phyloP scores from a whole-genome alignment of 768 basidiomycete genomes.

The Pholiota microspora region DNA sequence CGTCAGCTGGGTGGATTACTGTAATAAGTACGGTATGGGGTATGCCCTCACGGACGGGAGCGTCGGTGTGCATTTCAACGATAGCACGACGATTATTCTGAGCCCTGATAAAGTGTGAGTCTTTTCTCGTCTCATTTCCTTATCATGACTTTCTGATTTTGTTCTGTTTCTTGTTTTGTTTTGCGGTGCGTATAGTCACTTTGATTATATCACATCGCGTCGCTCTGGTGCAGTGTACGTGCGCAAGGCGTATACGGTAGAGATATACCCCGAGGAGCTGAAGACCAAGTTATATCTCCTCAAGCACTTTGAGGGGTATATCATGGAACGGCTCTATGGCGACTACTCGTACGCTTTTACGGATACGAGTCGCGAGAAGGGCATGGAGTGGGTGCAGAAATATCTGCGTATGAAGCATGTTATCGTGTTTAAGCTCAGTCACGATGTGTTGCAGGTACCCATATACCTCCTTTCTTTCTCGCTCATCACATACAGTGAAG shows the following conservation, averaged over 20 bases:
- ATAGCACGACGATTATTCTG: constrained; percentile 84
- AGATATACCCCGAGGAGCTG: constrained; percentile 76
- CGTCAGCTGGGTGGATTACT: constrained; percentile 98
- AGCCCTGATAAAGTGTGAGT: constrained; percentile 85
- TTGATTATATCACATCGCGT: constrained; percentile 82
- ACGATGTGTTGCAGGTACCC: constrained; percentile 90
- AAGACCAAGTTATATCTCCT: constrained; percentile 90
- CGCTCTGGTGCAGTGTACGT: constrained; percentile 65
- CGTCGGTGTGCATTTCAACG: constrained; percentile 95
- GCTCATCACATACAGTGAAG: constrained; percentile 1
- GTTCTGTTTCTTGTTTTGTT: too few relatives aligned
- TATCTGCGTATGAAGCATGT: constrained; percentile 97
- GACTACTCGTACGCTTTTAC: constrained; percentile 83
- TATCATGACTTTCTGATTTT: too few relatives aligned
- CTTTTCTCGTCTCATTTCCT: neutral
- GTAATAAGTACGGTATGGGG: constrained; percentile 99
- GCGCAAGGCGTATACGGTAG: constrained; percentile 68
- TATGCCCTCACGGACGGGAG: constrained; percentile 95
- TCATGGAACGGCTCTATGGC: constrained; percentile 85
- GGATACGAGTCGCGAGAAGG: constrained; percentile 63
- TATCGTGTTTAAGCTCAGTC: constrained; percentile 94
- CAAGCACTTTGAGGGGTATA: constrained; percentile 92
- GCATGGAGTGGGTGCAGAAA: constrained; percentile 95
- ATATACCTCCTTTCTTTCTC: neutral
- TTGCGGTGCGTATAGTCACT: too few relatives aligned